Evolutionary conservation across 75 land plant species (phyloP).

Genomic region (Pseudotsuga menziesii): DNA sequence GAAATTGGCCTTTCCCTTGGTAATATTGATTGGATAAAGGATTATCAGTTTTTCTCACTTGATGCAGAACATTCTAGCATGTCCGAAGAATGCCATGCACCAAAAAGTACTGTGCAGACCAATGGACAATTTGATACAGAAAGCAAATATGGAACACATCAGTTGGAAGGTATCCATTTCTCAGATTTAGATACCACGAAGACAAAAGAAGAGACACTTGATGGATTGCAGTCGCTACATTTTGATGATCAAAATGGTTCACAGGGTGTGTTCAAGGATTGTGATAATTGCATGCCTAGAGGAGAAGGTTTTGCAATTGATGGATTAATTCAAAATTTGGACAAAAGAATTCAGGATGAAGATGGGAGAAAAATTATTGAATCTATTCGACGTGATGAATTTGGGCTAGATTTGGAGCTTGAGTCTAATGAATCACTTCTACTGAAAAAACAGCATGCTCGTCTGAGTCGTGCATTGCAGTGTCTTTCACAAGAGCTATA

Average conservation of each 20-base stretch:
- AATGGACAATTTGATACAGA: not conserved
- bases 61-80: not conserved
- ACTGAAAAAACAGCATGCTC: conserved; percentile 89
- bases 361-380: conserved; percentile 55
- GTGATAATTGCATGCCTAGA: not conserved
- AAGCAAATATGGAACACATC: not conserved
- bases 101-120: not conserved
- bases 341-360: conserved; percentile 1
- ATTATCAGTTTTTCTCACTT: conserved; percentile 40
- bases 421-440: conserved; percentile 42
- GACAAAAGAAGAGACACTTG: not conserved
- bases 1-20: conserved; percentile 74
- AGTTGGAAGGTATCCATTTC: not conserved
- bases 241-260: not conserved
- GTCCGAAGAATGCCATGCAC: not conserved
- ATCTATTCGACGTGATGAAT: conserved; percentile 80
- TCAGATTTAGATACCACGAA: not conserved
- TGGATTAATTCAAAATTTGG: no score
- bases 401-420: conserved; percentile 65
- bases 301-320: not conserved
- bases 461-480: conserved; percentile 90
- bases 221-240: not conserved
- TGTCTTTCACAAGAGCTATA: conserved; percentile 91
- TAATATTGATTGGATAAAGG: conserved; percentile 67
- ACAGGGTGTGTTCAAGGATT: not conserved